Evolutionary conservation across 2,329 filamentous ascomycete genomes (phyloP).

Genomic region (Stemphylium lycopersici): DNA sequence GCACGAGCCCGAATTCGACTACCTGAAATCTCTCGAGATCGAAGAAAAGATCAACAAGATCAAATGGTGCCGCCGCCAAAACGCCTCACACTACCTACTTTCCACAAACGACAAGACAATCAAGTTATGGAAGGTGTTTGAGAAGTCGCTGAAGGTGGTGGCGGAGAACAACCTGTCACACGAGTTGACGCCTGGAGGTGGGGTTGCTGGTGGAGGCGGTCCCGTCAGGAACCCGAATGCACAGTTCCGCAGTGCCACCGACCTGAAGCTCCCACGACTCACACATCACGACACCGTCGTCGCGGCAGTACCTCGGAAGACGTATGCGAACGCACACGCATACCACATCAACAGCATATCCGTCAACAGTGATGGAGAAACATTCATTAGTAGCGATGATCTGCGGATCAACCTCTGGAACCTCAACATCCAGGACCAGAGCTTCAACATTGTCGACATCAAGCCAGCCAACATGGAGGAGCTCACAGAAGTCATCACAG

Average conservation of each 20-base stretch:
- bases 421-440: slow-evolving; percentile 98
- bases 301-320: slow-evolving; percentile 91
- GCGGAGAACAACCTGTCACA: slow-evolving; percentile 98
- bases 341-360: slow-evolving; percentile 99
- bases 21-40: slow-evolving; percentile 98
- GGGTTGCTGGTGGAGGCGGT: slow-evolving; percentile 75
- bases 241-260: slow-evolving; percentile 78
- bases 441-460: slow-evolving; percentile 99
- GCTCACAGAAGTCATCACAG: slow-evolving; percentile 97
- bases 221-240: slow-evolving; percentile 74
- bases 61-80: slow-evolving; percentile 98
- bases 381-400: slow-evolving; percentile 98
- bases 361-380: slow-evolving; percentile 99
- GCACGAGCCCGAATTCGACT: slow-evolving; percentile 99
- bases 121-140: slow-evolving; percentile 99
- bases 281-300: slow-evolving; percentile 99
- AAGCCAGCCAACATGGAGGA: slow-evolving; percentile 99
- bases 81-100: slow-evolving; percentile 95
- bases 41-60: slow-evolving; percentile 99
- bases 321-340: slow-evolving; percentile 96
- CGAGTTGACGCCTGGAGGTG: slow-evolving; percentile 80
- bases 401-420: slow-evolving; percentile 99
- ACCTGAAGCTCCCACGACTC: slow-evolving; percentile 91
- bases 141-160: slow-evolving; percentile 98
- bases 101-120: slow-evolving; percentile 99